These are phyloP conservation scores for Rostrohypoxylon terebratum DNA, from an alignment of 495 filamentous ascomycete species.

Conservation along the genomic window DNA sequence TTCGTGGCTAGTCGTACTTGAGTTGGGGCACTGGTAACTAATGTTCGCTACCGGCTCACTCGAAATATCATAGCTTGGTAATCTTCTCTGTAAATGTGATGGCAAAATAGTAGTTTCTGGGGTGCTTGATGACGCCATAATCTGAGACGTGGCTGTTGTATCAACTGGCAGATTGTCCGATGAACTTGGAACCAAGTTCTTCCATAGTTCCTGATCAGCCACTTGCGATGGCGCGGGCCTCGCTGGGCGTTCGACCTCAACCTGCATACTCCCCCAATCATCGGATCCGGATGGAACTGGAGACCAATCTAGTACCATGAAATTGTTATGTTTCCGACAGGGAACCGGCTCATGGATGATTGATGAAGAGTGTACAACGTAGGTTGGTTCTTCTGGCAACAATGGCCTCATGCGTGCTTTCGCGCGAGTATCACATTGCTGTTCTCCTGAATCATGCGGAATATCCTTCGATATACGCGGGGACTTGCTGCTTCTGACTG, in stretches of 20 bases:
- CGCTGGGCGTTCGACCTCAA: constrained; percentile 40
- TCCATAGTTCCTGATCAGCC: constrained; percentile 43
- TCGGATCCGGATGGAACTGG: constrained; percentile 38
- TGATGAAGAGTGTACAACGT: constrained; percentile 40
- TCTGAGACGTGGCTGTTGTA: neutral
- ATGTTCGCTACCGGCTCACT: constrained; percentile 25
- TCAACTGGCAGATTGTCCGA: constrained; percentile 7
- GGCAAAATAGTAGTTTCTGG: constrained; percentile 25
- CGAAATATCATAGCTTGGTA: constrained; percentile 40
- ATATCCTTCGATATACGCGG: neutral
- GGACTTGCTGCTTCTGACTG: constrained; percentile 11
- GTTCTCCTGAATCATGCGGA: neutral
- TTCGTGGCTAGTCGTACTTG: neutral
- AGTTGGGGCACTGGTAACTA: neutral
- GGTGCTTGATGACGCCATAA: constrained; percentile 17
- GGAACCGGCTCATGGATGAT: constrained; percentile 45
- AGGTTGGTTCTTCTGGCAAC: constrained; percentile 31
- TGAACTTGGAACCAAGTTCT: constrained; percentile 20
- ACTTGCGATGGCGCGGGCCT: constrained; percentile 38
- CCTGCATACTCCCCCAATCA: constrained; percentile 44
- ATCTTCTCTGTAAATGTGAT: constrained; percentile 39
- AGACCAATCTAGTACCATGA: constrained; percentile 39
- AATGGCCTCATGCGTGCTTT: neutral
- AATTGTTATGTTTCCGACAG: constrained; percentile 30
- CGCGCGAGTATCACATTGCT: neutral